A percentile compares a stretch with the other conserved stretches of the same genome.
Conservation (phyloP, 225 moss, liverwort and hornwort genomes). For the Antitrichia curtipendula region DNA sequence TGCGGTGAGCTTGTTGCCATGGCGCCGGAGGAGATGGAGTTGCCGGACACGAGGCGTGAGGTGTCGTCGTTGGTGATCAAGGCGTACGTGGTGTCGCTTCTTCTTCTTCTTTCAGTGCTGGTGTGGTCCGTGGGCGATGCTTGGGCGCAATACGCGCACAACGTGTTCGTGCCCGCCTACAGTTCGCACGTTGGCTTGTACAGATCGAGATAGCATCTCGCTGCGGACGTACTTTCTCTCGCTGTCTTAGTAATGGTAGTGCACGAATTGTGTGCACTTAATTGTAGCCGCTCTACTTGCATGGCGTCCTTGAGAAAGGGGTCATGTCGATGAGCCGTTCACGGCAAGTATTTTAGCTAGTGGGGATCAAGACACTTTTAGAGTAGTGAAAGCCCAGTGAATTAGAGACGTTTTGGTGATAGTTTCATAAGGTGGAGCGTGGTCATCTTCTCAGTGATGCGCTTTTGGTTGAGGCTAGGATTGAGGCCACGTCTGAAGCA, state of each 20-base stretch:
- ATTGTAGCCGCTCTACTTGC: not conserved
- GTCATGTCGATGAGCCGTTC: not conserved
- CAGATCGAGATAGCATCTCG: not conserved
- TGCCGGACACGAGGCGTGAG: slow-evolving; percentile 2
- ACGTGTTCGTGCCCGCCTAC: not conserved
- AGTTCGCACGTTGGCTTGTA: not conserved
- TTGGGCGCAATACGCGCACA: slow-evolving; percentile 23
- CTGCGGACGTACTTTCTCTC: not conserved
- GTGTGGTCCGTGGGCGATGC: slow-evolving; percentile 28
- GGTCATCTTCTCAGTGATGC: not conserved
- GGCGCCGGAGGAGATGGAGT: not conserved
- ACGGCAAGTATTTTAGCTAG: not conserved
- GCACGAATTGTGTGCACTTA: not conserved
- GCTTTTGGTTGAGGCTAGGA: not conserved
- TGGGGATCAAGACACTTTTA: not conserved
- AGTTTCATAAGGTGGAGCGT: not conserved
- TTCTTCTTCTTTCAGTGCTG: slow-evolving; percentile 18
- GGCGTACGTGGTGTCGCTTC: slow-evolving; percentile 31
- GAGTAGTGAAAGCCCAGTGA: not conserved
- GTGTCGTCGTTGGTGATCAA: slow-evolving; percentile 19
- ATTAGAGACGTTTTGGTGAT: not conserved
- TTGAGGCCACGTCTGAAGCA: not conserved
- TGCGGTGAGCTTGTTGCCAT: not conserved
- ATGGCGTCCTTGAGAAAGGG: not conserved
- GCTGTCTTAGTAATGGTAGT: not conserved